Base-by-base conservation (phyloP, 108 stramenopile species). In the Cyclotella atomus region DNA sequence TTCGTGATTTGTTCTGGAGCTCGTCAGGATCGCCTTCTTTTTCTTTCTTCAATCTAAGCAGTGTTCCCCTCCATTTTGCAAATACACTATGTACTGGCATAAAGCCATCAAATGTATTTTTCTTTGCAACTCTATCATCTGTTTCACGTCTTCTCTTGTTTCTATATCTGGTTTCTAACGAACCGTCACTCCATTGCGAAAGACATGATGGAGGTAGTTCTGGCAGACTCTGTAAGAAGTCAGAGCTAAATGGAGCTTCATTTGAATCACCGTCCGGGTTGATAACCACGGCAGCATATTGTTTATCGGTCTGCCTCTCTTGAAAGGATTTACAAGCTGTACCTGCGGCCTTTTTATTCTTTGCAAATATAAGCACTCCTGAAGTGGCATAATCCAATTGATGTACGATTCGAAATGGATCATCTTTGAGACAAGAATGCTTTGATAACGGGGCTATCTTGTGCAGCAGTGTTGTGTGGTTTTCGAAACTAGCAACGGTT, bases 371-470 rank as follows among this genome's bases (percentile, higher is more conserved):
- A 9, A 96, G 61, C 1, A 93, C 73, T 35, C 95, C 95, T 0
- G 83, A 85, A 2, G 95, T 96, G 28, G 93, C 93, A 75, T 89
- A 96, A 57, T 96, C 95, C 41, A 96, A 70, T 77, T 95, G 95
- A 77, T 96, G 95, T 50, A 91, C 90, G 0, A 82, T 90, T 10
- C 95, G 88, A 43, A 93, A 54, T 27, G 76, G 86, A 67, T 89
- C 88, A 69, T 92, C 91, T 45, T 70, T 41, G n/a, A 93, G 75
- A 59, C 69, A 75, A 34, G 85, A 82, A 50, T 82, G 76, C 38
- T 71, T 77, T 19, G 79, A 68, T 15, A 89, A 46, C 27, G 60
- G 24, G 35, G 71, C 29, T 14, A 91, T 75, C 9, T 65, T 47
- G 23, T 81, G 36, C 2, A 87, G 38, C 41, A 88, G 72, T 32